phyloP scores from a whole-genome alignment of 768 basidiomycete genomes.

The Podaxis sp. region DNA sequence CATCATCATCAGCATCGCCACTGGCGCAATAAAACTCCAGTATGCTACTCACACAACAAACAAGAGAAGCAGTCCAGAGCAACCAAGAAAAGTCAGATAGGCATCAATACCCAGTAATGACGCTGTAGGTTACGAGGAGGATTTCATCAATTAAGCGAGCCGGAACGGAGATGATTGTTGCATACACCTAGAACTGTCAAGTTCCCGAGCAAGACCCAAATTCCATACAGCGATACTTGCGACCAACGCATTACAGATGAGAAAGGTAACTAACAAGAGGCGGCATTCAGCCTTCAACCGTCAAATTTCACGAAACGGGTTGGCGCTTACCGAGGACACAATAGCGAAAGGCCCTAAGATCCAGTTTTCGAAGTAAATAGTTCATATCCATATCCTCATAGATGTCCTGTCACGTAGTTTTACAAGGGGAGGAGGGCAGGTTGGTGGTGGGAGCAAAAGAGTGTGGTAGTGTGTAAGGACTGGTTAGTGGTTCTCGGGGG shows the following conservation, averaged over 20 bases:
- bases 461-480: constrained; percentile 26
- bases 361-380: constrained; percentile 13
- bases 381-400: constrained; percentile 43
- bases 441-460: constrained; percentile 13
- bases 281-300: neutral
- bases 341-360: constrained; percentile 55
- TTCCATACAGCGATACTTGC: constrained; percentile 74
- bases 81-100: constrained; percentile 61
- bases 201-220: constrained; percentile 42
- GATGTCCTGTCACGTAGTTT: constrained; percentile 23
- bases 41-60: constrained; percentile 55
- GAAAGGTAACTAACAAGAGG: constrained; percentile 48
- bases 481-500: constrained; percentile 31
- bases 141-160: neutral
- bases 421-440: constrained; percentile 22
- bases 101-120: constrained; percentile 48
- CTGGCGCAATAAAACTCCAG: neutral
- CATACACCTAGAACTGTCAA: constrained; percentile 4
- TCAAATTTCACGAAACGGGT: neutral
- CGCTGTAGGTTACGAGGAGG: constrained; percentile 10
- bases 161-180: constrained; percentile 5
- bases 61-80: constrained; percentile 53
- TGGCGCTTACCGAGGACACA: constrained; percentile 54
- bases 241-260: constrained; percentile 63
- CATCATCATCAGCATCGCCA: constrained; percentile 9